Evolutionary conservation across 2,329 filamentous ascomycete species (phyloP).

Genomic region (Penicillium sp.): DNA sequence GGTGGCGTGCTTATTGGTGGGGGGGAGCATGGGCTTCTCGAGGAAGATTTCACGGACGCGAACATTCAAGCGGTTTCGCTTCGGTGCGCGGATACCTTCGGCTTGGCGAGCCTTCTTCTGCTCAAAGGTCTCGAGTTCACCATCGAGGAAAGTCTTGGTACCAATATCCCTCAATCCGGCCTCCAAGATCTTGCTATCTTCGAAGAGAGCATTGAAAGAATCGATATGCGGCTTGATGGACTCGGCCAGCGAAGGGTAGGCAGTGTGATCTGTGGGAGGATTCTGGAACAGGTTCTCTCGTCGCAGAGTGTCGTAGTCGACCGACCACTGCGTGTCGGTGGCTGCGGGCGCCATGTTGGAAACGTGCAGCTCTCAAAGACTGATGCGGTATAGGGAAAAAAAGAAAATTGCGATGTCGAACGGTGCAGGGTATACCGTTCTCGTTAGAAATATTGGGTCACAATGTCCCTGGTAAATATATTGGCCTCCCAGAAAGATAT

Average conservation of each 20-base stretch:
- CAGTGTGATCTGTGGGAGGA: conserved; percentile 81
- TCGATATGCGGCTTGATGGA: conserved; percentile 92
- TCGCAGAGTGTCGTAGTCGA: conserved; percentile 80
- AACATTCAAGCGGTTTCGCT: conserved; percentile 74
- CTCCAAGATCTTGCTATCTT: conserved; percentile 69
- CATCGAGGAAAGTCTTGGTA: conserved; percentile 82
- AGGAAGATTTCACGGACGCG: conserved; percentile 79
- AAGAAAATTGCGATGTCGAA: conserved; percentile 9
- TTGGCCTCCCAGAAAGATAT: conserved; percentile 17
- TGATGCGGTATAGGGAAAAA: conserved; percentile 15
- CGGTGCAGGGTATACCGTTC: conserved; percentile 9
- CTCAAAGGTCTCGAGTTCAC: conserved; percentile 54
- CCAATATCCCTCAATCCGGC: conserved; percentile 86
- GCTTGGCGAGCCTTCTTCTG: conserved; percentile 48
- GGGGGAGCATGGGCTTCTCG: conserved; percentile 76
- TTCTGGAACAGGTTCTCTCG: conserved; percentile 87
- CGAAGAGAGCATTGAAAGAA: conserved; percentile 91
- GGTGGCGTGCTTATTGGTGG: conserved; percentile 77
- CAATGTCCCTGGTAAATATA: conserved; percentile 1
- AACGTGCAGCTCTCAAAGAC: conserved; percentile 12
- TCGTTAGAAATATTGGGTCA: conserved; percentile 1
- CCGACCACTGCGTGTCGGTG: conserved; percentile 74
- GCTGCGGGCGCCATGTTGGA: conserved; percentile 55
- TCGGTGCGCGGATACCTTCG: conserved; percentile 55
- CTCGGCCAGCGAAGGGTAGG: conserved; percentile 81